Percentiles rank a stretch among this genome's conserved stretches.
phyloP scores from a whole-genome alignment of 2,329 filamentous ascomycete genomes.

The Neodidymelliopsis sp. region DNA sequence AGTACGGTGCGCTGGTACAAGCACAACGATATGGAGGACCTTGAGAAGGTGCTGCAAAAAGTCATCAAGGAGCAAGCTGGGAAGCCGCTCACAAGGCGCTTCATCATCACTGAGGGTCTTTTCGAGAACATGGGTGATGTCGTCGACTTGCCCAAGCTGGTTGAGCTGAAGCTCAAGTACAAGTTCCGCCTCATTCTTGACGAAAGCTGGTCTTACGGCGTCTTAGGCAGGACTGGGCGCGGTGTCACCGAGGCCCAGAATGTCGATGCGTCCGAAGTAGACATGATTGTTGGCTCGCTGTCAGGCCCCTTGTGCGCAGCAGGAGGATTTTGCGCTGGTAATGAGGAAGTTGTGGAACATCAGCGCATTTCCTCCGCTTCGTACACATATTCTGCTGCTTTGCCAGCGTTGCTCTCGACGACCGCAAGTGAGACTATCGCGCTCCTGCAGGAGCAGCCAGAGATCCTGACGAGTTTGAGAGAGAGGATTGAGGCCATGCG shows the following conservation, averaged over 20 bases:
- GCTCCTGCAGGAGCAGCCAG: conserved; percentile 84
- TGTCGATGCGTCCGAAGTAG: conserved; percentile 88
- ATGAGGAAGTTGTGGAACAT: conserved; percentile 90
- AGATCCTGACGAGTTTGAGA: conserved; percentile 77
- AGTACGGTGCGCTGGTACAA: conserved; percentile 94
- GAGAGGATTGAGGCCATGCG: conserved; percentile 89
- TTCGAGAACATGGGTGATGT: conserved; percentile 92
- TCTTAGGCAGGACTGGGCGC: conserved; percentile 87
- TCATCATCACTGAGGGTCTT: conserved; percentile 94
- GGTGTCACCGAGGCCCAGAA: conserved; percentile 97
- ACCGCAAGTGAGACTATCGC: conserved; percentile 91
- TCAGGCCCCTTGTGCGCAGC: conserved; percentile 89
- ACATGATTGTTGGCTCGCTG: conserved; percentile 96
- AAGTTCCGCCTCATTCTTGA: conserved; percentile 98
- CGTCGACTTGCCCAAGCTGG: conserved; percentile 82
- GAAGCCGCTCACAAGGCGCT: conserved; percentile 88
- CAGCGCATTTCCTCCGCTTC: conserved; percentile 91
- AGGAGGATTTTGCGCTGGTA: conserved; percentile 94
- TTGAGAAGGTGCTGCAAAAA: conserved; percentile 84
- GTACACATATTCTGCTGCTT: conserved; percentile 94
- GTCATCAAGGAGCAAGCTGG: conserved; percentile 87
- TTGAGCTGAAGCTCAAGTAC: conserved; percentile 94
- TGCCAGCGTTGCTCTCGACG: conserved; percentile 93
- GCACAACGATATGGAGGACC: conserved; percentile 93
- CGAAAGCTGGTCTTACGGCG: conserved; percentile 96